Base-by-base conservation (phyloP, 2,329 filamentous ascomycete genomes). In the Apiospora aurea region DNA sequence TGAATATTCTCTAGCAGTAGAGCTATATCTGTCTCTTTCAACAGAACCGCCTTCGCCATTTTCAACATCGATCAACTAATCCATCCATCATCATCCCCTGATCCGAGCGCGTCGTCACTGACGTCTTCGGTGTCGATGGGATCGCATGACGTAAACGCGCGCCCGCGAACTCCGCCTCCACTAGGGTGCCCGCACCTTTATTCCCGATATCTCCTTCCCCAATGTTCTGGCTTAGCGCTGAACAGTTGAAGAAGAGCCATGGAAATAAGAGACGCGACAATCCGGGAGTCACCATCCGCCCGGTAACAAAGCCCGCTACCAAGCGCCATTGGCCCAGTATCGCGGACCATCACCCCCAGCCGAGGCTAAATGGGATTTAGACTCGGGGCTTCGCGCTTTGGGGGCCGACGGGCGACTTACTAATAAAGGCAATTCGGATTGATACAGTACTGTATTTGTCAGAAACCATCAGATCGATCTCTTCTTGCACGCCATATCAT, bases 361-460 rank as follows among this genome's bases (percentile, higher is more conserved):
- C 29, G 6, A 34, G 26, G 53, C 16, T 21, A 21, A 34, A 16
- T 34, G 3, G 3, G 16, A 21, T 16, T 34, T 61, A 61, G 53
- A 21, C 53, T 61, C 53, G 53, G 53, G 21, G 53, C 29, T 61
- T 61, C 53, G 53, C 53, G 53, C 26, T 61, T 61, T 61, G 53
- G 53, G 4, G 53, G 18, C 29, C 4, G 5, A 57, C 14, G 16
- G 51, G 7, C 29, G 4, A 18, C 16, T 38, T 38, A 61, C 53
- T 61, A 38, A 61, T 38, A 38, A 61, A 61, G 53, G 53, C 16
- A 38, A 38, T 21, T 2, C 8, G 7, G 21, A 61, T 61, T 38
- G 53, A 38, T 8, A n/a, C n/a, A n/a, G n/a, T n/a, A n/a, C n/a
- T n/a, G n/a, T n/a, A 61, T 61, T 61, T 61, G 29, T 34, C 53